Evolutionary conservation across 176 grass and related monocot species (phyloP).

Genomic region (Metroxylon sagu): DNA sequence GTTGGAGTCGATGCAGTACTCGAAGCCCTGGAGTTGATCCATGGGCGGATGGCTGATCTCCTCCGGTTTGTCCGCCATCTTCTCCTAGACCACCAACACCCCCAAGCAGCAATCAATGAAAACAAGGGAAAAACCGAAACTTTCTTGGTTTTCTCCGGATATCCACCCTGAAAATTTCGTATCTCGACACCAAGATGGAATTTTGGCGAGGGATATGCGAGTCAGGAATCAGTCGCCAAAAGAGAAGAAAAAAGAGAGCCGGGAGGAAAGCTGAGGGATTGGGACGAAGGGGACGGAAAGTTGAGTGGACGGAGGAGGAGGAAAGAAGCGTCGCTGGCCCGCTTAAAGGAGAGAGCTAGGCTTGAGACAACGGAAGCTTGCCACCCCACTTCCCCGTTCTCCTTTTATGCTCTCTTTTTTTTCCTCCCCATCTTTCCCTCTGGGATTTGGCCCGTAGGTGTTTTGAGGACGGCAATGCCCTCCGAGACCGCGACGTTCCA

Average conservation of each 20-base stretch:
- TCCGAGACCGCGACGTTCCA: not conserved
- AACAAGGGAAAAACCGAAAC: too few relatives aligned
- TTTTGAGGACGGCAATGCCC: conserved; percentile 43
- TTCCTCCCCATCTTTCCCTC: not conserved
- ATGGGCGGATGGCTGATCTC: conserved; percentile 18
- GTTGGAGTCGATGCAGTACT: conserved; percentile 20
- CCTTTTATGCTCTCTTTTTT: not conserved
- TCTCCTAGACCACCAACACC: not conserved
- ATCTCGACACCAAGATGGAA: too few relatives aligned
- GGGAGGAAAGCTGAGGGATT: conserved; percentile 7
- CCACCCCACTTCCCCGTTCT: conserved; percentile 8
- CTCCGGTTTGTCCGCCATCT: conserved; percentile 75
- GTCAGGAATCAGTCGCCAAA: too few relatives aligned
- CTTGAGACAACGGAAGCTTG: not conserved
- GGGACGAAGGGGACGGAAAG: conserved; percentile 23
- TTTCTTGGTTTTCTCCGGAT: too few relatives aligned
- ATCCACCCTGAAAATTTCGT: too few relatives aligned
- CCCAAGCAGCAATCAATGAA: conserved; percentile 1
- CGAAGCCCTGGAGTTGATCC: conserved; percentile 22
- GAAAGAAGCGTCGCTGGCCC: not conserved
- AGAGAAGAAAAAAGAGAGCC: too few relatives aligned
- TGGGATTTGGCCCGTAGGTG: conserved; percentile 36
- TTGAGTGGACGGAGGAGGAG: not conserved
- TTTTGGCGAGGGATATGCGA: too few relatives aligned
- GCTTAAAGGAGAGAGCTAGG: conserved; percentile 1